Percentiles rank a stretch among this genome's conserved stretches.
phyloP scores from a whole-genome alignment of 1,139 yeast genomes.

The Pichia sp. region DNA sequence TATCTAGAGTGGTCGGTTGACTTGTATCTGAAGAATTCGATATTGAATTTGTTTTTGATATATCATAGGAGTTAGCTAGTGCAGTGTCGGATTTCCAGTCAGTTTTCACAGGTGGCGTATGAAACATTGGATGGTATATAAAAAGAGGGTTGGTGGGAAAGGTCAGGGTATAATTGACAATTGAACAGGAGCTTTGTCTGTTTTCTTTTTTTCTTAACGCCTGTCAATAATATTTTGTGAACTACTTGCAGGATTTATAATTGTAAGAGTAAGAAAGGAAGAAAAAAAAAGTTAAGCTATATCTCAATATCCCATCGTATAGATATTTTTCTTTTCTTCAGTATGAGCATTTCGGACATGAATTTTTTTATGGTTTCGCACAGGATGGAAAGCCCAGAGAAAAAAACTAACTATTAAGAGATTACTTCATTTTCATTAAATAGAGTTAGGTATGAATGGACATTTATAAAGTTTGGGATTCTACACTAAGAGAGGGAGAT shows the following conservation, averaged over 20 bases:
- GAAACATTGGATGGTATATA: slow-evolving; percentile 24
- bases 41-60: neutral
- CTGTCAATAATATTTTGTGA: neutral
- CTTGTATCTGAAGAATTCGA: slow-evolving; percentile 1
- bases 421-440: neutral
- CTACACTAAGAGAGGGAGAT: neutral
- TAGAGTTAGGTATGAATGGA: neutral
- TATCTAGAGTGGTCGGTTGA: slow-evolving; percentile 1
- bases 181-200: too few relatives aligned
- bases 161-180: neutral
- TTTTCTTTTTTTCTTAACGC: too few relatives aligned
- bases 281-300: too few relatives aligned
- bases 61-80: slow-evolving; percentile 21
- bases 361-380: neutral
- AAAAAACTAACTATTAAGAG: too few relatives aligned
- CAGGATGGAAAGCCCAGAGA: neutral
- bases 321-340: too few relatives aligned
- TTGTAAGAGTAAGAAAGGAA: too few relatives aligned
- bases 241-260: too few relatives aligned
- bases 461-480: neutral
- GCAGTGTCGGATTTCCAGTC: slow-evolving; percentile 24
- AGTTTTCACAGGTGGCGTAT: slow-evolving; percentile 29
- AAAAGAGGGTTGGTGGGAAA: too few relatives aligned
- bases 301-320: too few relatives aligned
- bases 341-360: too few relatives aligned